phyloP scores from a whole-genome alignment of 2,329 filamentous ascomycete genomes.

The Lachnellula subtilissima region DNA sequence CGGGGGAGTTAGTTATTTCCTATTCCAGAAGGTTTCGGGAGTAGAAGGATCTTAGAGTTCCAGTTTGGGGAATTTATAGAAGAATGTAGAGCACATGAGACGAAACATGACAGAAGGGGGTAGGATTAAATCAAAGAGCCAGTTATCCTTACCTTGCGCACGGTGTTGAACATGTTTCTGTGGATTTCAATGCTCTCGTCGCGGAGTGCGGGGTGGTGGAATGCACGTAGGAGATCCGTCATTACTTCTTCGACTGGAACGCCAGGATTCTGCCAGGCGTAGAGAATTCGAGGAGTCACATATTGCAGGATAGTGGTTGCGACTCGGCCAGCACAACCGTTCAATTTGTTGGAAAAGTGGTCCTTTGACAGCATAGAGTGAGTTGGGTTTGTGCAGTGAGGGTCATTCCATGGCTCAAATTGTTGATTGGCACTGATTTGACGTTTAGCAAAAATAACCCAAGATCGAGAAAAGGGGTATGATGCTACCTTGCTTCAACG shows the following conservation, averaged over 20 bases:
- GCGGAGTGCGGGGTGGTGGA: conserved; percentile 86
- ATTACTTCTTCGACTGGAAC: conserved; percentile 80
- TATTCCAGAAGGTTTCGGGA: too few relatives aligned
- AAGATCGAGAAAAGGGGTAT: not conserved
- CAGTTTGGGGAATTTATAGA: too few relatives aligned
- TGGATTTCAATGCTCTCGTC: conserved; percentile 75
- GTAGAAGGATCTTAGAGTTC: too few relatives aligned
- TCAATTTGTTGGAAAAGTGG: conserved; percentile 75
- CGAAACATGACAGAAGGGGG: too few relatives aligned
- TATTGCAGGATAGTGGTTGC: conserved; percentile 78
- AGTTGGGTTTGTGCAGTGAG: conserved; percentile 70
- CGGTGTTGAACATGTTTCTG: conserved; percentile 80
- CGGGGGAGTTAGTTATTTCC: too few relatives aligned
- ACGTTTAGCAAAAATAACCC: not conserved
- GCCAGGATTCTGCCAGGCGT: conserved; percentile 86
- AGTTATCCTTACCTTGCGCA: conserved; percentile 46
- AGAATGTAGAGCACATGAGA: too few relatives aligned
- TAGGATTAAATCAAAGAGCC: too few relatives aligned
- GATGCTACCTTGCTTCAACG: conserved; percentile 48
- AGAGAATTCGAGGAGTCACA: conserved; percentile 79
- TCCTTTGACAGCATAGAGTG: conserved; percentile 82
- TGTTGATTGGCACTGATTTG: conserved; percentile 58
- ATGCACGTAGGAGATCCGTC: conserved; percentile 73
- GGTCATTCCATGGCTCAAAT: conserved; percentile 75
- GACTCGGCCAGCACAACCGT: conserved; percentile 70